phyloP scores from a whole-genome alignment of 768 basidiomycete species.

The Brasilioporus rufonigricans region DNA sequence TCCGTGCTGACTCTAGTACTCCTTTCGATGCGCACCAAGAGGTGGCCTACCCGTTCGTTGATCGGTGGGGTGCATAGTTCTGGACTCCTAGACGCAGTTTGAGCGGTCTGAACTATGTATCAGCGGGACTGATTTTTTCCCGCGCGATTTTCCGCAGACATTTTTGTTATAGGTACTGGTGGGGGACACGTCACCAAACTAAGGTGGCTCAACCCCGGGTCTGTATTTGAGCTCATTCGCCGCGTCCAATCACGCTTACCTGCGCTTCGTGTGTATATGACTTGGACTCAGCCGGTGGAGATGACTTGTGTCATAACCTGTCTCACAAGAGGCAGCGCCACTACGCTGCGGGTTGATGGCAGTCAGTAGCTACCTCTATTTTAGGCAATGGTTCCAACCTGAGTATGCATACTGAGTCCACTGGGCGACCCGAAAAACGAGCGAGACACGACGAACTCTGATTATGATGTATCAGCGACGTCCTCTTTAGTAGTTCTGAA shows the following conservation, averaged over 20 bases:
- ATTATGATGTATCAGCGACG: not conserved
- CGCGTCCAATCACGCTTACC: constrained; percentile 3
- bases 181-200: constrained; percentile 15
- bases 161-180: constrained; percentile 13
- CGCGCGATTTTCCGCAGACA: constrained; percentile 6
- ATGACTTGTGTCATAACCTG: not conserved
- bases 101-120: not conserved
- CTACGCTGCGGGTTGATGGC: not conserved
- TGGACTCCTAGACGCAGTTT: not conserved
- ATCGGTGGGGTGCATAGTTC: not conserved
- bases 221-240: constrained; percentile 10
- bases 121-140: not conserved
- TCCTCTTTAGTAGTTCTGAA: constrained; percentile 8
- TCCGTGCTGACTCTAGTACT: constrained; percentile 12
- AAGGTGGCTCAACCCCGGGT: constrained; percentile 7
- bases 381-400: not conserved
- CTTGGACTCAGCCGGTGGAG: not conserved
- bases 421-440: not conserved
- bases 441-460: not conserved
- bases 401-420: not conserved
- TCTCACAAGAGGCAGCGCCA: not conserved
- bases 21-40: not conserved
- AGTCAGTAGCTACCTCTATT: not conserved
- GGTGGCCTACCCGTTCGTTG: not conserved
- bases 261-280: not conserved